Percentiles rank a stretch among this genome's conserved stretches.
Evolutionary conservation across 1,284 basidiomycete genomes (phyloP).

Genomic region (Fomitiporia mediterranea): DNA sequence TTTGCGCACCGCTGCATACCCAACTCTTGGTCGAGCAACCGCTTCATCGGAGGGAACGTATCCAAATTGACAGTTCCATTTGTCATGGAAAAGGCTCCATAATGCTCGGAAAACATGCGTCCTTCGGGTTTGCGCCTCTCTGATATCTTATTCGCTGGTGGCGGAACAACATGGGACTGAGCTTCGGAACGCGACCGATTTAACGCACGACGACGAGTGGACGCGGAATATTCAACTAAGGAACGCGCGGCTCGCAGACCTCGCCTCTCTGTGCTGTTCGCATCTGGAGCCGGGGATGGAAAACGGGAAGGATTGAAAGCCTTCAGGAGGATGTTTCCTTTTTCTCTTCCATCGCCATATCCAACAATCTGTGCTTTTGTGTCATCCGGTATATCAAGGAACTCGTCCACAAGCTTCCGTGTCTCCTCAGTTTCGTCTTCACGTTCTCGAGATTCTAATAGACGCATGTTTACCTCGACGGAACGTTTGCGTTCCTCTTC

Average conservation of each 20-base stretch:
- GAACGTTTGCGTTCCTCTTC: constrained; percentile 4
- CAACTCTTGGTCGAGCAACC: not conserved
- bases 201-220: constrained; percentile 8
- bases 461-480: constrained; percentile 4
- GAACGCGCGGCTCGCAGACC: not conserved
- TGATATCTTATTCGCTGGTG: too few relatives aligned
- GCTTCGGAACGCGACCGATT: not conserved
- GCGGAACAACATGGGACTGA: too few relatives aligned
- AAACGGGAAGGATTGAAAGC: not conserved
- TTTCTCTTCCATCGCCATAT: too few relatives aligned
- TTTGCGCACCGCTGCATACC: not conserved
- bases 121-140: too few relatives aligned
- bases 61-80: not conserved
- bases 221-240: constrained; percentile 2
- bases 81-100: too few relatives aligned
- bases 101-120: too few relatives aligned
- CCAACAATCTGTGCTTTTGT: not conserved
- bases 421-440: not conserved
- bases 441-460: not conserved
- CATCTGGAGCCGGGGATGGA: not conserved
- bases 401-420: not conserved
- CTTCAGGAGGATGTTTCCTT: not conserved
- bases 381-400: not conserved
- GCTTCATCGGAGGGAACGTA: not conserved
- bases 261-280: not conserved